Evolutionary conservation across 202 grass and related monocot species (phyloP).

Genomic region (Cymbopogon flexuosus): DNA sequence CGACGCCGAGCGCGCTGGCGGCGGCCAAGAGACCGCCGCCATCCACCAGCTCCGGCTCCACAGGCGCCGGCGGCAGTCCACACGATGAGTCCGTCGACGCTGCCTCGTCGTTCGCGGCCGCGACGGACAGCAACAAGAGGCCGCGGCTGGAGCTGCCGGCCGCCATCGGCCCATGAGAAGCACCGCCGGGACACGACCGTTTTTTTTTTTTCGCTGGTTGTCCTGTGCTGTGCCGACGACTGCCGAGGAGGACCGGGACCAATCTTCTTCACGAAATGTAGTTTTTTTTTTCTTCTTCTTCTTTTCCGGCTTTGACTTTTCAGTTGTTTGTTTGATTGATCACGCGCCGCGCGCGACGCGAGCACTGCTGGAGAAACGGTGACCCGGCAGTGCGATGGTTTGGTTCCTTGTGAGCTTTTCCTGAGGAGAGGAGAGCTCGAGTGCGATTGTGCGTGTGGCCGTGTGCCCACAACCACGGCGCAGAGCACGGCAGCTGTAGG

Average conservation of each 20-base stretch:
- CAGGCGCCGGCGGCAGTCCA: neutral
- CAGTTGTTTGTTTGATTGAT: conserved; percentile 26
- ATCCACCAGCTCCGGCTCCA: neutral
- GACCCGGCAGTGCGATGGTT: conserved; percentile 31
- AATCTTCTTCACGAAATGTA: neutral
- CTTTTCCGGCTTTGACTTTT: neutral
- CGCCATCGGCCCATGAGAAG: conserved; percentile 30
- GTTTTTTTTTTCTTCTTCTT: neutral
- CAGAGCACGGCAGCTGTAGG: neutral
- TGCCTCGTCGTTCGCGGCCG: conserved; percentile 26
- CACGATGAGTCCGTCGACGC: conserved; percentile 19
- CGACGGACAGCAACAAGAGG: conserved; percentile 45
- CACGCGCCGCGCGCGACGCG: neutral
- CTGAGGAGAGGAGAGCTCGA: conserved; percentile 17
- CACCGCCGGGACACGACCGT: conserved; percentile 35
- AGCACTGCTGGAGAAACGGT: conserved; percentile 35
- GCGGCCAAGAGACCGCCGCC: conserved; percentile 5
- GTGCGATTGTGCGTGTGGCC: too few relatives aligned
- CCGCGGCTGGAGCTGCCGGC: conserved; percentile 44
- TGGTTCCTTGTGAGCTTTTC: conserved; percentile 22
- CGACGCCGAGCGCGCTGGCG: conserved; percentile 8
- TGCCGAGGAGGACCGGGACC: neutral
- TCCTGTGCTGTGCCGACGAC: neutral
- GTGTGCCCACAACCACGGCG: too few relatives aligned
- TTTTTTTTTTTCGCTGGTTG: conserved; percentile 54